phyloP scores from a whole-genome alignment of 108 stramenopile genomes.

The Halocafeteria seosinensis region DNA sequence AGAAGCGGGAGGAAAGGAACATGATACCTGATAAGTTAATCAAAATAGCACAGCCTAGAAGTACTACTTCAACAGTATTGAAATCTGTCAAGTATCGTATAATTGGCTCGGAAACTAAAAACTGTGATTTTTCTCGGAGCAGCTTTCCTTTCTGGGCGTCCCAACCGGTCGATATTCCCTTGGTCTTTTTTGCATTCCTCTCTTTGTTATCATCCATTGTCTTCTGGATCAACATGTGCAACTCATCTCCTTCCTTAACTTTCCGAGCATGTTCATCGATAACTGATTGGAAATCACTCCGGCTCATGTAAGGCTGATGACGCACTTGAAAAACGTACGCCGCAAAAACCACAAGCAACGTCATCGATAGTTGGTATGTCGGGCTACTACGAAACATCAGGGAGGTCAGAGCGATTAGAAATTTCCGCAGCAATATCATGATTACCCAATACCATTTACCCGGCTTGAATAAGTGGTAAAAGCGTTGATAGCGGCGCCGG shows the following conservation, averaged over 20 bases:
- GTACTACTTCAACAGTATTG: too few species aligned
- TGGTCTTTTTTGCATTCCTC: too few species aligned
- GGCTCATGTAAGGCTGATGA: slow-evolving; percentile 18
- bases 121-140: too few species aligned
- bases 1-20: too few species aligned
- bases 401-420: slow-evolving; percentile 7
- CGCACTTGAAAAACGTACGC: slow-evolving; percentile 6
- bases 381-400: slow-evolving; percentile 15
- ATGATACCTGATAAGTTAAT: too few species aligned
- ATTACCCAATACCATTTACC: slow-evolving; percentile 8
- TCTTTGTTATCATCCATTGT: background rate
- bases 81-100: too few species aligned
- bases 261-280: background rate
- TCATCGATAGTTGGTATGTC: slow-evolving; percentile 11
- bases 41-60: too few species aligned
- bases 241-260: background rate
- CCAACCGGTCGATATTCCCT: too few species aligned
- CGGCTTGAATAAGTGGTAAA: slow-evolving; percentile 23
- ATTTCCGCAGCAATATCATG: slow-evolving; percentile 15
- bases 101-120: too few species aligned
- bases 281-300: background rate
- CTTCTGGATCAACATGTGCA: background rate
- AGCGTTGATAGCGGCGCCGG: slow-evolving; percentile 9
- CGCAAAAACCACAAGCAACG: slow-evolving; percentile 12
- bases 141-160: too few species aligned